These are phyloP conservation scores for Teratosphaeria pseudoeucalypti DNA, from an alignment of 2,329 filamentous ascomycete genomes.

Conservation along the genomic window DNA sequence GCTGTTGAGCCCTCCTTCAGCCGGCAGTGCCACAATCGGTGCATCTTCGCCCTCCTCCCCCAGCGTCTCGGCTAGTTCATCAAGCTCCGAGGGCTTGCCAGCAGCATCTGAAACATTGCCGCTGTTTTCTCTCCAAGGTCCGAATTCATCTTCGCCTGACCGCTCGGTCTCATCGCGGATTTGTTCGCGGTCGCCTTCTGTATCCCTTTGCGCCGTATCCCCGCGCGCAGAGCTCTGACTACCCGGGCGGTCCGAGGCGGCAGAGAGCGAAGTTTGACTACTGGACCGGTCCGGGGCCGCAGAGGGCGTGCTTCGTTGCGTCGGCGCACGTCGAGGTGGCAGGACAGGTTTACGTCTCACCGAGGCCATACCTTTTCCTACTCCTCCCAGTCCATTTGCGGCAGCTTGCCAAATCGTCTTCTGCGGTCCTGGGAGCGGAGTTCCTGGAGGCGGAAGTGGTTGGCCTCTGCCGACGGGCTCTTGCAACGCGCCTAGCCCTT, in stretches of 20 bases:
- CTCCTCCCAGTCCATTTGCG: conserved; percentile 1
- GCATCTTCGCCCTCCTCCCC: background rate
- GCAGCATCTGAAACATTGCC: conserved; percentile 1
- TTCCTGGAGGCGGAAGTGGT: conserved; percentile 70
- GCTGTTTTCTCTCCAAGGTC: conserved; percentile 16
- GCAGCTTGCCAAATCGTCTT: conserved; percentile 6
- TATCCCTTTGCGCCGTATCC: background rate
- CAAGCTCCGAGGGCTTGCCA: background rate
- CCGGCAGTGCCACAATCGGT: background rate
- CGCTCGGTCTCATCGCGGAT: background rate
- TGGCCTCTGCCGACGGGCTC: conserved; percentile 73
- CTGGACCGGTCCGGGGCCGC: background rate
- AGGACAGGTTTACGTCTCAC: conserved; percentile 19
- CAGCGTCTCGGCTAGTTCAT: background rate
- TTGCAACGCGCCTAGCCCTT: conserved; percentile 17
- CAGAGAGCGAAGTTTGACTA: background rate
- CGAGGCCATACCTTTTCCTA: conserved; percentile 1
- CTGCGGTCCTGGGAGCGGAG: conserved; percentile 51
- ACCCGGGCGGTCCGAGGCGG: background rate
- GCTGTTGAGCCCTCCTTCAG: background rate
- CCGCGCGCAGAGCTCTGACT: background rate
- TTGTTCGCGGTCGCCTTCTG: background rate
- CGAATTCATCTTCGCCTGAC: conserved; percentile 11
- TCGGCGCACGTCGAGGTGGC: background rate
- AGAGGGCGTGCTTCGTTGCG: background rate